Evolutionary conservation across 805 yeast species (phyloP).

Genomic region (Candida boleticola): DNA sequence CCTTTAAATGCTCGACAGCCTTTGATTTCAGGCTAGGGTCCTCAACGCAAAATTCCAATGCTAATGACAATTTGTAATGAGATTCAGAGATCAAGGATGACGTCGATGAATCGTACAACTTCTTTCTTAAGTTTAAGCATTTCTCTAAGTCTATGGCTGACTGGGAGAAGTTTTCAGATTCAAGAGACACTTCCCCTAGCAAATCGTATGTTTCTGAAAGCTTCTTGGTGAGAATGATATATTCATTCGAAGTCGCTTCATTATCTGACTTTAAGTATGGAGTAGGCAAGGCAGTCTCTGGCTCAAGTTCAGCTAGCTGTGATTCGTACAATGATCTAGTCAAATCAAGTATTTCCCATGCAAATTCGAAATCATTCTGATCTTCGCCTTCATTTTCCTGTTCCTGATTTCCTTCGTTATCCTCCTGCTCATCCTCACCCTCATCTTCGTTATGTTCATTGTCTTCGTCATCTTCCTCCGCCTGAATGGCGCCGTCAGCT

Average conservation of each 20-base stretch:
- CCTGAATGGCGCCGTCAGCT: conserved; percentile 10
- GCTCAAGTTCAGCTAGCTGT: conserved; percentile 27
- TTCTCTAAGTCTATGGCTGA: conserved; percentile 67
- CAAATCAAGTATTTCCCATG: conserved; percentile 84
- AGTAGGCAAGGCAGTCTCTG: conserved; percentile 5
- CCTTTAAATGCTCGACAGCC: conserved; percentile 54
- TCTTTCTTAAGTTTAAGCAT: conserved; percentile 52
- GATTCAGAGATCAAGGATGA: conserved; percentile 71
- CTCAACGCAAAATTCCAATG: conserved; percentile 68
- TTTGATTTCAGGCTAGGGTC: conserved; percentile 43
- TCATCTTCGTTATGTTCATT: conserved; percentile 53
- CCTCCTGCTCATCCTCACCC: conserved; percentile 39
- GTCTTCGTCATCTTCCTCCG: conserved; percentile 22
- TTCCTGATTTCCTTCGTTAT: conserved; percentile 9
- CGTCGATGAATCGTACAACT: conserved; percentile 46
- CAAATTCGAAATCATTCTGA: conserved; percentile 77
- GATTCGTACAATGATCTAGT: conserved; percentile 66
- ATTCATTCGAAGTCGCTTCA: conserved; percentile 31
- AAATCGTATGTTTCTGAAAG: conserved; percentile 74
- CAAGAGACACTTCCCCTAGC: conserved; percentile 86
- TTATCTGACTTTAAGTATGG: conserved; percentile 33
- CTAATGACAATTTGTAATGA: conserved; percentile 76
- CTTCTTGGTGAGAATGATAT: conserved; percentile 43
- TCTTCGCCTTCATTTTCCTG: conserved; percentile 30
- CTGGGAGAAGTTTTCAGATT: conserved; percentile 81